Evolutionary conservation across 805 yeast species (phyloP).

Genomic region (Pichia pseudocactophila): DNA sequence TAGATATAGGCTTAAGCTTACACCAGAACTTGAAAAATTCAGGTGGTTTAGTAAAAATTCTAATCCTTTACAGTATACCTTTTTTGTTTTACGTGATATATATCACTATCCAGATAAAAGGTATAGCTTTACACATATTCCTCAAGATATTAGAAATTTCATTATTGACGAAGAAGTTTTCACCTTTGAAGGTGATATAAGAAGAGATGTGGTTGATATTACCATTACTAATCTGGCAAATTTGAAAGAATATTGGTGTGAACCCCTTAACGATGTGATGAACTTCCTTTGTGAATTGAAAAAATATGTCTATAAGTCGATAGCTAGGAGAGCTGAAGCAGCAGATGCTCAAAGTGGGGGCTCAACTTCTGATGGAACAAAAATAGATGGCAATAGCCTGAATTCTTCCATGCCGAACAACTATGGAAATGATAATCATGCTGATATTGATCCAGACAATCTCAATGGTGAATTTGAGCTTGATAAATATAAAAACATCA

Average conservation of each 20-base stretch:
- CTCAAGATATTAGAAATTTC: slow-evolving; percentile 7
- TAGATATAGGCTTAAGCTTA: slow-evolving; percentile 4
- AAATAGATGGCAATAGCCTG: too few relatives aligned
- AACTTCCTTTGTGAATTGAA: slow-evolving; percentile 7
- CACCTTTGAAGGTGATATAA: slow-evolving; percentile 7
- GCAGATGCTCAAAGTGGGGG: not conserved
- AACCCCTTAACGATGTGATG: slow-evolving; percentile 7
- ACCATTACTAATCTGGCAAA: not conserved
- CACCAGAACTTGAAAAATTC: slow-evolving; percentile 7
- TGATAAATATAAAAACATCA: slow-evolving; percentile 1
- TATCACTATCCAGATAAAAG: slow-evolving; percentile 9
- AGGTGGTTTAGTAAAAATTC: slow-evolving; percentile 12
- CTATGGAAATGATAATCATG: not conserved
- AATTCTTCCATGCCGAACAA: not conserved
- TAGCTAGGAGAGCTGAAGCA: not conserved
- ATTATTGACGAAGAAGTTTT: slow-evolving; percentile 7
- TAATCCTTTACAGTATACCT: slow-evolving; percentile 13
- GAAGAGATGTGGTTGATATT: slow-evolving; percentile 9
- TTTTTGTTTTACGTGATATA: slow-evolving; percentile 10
- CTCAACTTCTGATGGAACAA: too few relatives aligned
- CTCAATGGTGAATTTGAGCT: not conserved
- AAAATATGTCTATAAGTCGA: slow-evolving; percentile 7
- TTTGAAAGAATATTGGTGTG: slow-evolving; percentile 6
- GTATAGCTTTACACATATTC: slow-evolving; percentile 8
- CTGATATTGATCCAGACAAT: not conserved